Conservation (phyloP, 306 rosid species). For the Cicer bijugum region DNA sequence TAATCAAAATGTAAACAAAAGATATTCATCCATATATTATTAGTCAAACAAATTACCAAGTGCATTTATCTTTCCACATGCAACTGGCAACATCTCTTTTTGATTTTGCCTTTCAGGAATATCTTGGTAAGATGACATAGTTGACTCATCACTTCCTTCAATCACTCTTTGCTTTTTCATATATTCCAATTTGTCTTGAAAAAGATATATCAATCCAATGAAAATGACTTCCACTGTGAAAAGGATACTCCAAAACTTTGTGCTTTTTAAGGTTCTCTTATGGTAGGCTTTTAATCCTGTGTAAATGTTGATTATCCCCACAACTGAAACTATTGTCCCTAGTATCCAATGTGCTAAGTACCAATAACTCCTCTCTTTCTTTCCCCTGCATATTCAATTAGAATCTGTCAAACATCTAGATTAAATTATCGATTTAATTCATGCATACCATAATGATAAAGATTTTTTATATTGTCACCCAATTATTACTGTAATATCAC, state of each 20-base stretch:
- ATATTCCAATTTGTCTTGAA: constrained; percentile 85
- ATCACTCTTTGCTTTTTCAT: constrained; percentile 75
- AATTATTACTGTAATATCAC: too few species aligned
- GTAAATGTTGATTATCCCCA: constrained; percentile 81
- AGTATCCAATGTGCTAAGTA: constrained; percentile 83
- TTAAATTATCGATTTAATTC: neutral
- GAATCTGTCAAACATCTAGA: neutral
- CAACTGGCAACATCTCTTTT: constrained; percentile 60
- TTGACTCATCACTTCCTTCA: constrained; percentile 51
- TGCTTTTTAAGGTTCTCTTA: constrained; percentile 67
- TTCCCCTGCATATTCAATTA: constrained; percentile 61
- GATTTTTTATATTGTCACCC: too few species aligned
- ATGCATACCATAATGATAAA: too few species aligned
- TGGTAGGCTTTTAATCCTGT: constrained; percentile 83
- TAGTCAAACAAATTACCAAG: constrained; percentile 89
- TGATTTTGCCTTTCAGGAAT: constrained; percentile 54
- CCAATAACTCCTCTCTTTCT: constrained; percentile 79
- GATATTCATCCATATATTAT: neutral
- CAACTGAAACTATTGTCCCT: constrained; percentile 71
- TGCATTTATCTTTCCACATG: constrained; percentile 79
- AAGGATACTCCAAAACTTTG: constrained; percentile 75
- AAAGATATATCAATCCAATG: constrained; percentile 70
- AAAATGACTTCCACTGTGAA: constrained; percentile 75
- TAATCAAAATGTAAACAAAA: neutral
- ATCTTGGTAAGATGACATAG: constrained; percentile 48